Evolutionary conservation across 768 basidiomycete genomes (phyloP).

Genomic region (Fistulinella prunicolor): DNA sequence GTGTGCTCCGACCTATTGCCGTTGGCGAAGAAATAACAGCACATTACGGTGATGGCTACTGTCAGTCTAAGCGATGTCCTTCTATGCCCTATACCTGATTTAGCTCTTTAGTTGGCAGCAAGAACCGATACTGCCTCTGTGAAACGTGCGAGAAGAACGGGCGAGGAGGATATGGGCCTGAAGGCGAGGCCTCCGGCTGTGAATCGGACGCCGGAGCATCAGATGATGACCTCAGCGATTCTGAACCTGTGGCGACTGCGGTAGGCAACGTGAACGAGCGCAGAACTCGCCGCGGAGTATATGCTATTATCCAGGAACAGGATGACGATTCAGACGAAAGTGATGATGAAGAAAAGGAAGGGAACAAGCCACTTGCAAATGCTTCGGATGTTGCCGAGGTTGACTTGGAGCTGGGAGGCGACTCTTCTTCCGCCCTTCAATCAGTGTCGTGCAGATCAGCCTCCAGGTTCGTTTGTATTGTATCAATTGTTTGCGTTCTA

Average conservation of each 20-base stretch:
- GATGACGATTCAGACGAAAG: constrained; percentile 62
- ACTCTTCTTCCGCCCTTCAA: constrained; percentile 19
- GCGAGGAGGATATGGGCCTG: constrained; percentile 65
- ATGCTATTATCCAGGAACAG: constrained; percentile 61
- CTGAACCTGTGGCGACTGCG: constrained; percentile 47
- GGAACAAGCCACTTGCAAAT: constrained; percentile 45
- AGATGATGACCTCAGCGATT: constrained; percentile 33
- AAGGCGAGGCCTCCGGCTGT: constrained; percentile 47
- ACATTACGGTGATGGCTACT: constrained; percentile 88
- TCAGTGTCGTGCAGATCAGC: constrained; percentile 27
- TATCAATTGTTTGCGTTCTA: constrained; percentile 6
- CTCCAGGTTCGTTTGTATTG: constrained; percentile 22
- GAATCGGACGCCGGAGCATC: constrained; percentile 43
- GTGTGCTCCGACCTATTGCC: constrained; percentile 72
- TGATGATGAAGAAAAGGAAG: constrained; percentile 51
- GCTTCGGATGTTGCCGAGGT: constrained; percentile 45
- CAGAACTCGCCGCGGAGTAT: constrained; percentile 78
- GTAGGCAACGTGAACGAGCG: constrained; percentile 71
- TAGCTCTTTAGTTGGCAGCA: constrained; percentile 53
- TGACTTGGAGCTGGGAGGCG: constrained; percentile 49
- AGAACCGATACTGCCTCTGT: constrained; percentile 76
- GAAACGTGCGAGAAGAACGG: constrained; percentile 81
- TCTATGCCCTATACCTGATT: constrained; percentile 27
- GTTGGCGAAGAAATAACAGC: constrained; percentile 87
- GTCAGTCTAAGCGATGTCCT: constrained; percentile 47